Evolutionary conservation across 1,284 basidiomycete genomes (phyloP).

Genomic region (Mycocalia duriaeana): DNA sequence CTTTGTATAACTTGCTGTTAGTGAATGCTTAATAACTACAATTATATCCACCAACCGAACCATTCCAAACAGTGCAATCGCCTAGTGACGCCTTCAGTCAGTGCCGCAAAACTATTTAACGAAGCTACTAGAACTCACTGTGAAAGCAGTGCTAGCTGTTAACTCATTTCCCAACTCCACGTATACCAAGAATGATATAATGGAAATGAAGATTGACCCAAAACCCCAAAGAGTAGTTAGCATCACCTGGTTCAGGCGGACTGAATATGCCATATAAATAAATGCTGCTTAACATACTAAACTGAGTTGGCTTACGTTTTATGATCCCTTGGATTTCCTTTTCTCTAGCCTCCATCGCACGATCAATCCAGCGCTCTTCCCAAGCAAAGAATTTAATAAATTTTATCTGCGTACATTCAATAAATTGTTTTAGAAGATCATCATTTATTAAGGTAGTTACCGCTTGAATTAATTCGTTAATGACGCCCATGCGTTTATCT

Average conservation of each 20-base stretch:
- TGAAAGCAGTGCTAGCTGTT: slow-evolving; percentile 66
- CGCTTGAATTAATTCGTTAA: slow-evolving; percentile 81
- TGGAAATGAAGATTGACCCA: slow-evolving; percentile 58
- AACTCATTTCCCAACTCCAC: slow-evolving; percentile 62
- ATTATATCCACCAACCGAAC: slow-evolving; percentile 38
- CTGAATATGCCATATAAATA: slow-evolving; percentile 30
- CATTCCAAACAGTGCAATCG: slow-evolving; percentile 71
- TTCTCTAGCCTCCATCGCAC: slow-evolving; percentile 51
- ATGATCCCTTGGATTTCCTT: slow-evolving; percentile 70
- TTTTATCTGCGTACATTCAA: slow-evolving; percentile 43
- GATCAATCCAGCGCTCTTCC: slow-evolving; percentile 71
- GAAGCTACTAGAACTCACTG: slow-evolving; percentile 35
- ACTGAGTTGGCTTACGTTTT: slow-evolving; percentile 40
- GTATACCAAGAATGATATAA: slow-evolving; percentile 63
- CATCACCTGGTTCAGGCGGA: slow-evolving; percentile 58
- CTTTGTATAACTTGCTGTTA: too few species aligned
- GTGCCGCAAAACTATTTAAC: slow-evolving; percentile 2
- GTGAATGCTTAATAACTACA: too few species aligned
- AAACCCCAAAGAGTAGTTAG: slow-evolving; percentile 63
- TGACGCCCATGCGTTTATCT: slow-evolving; percentile 82
- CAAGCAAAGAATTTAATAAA: slow-evolving; percentile 88
- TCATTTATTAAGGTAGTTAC: slow-evolving; percentile 28
- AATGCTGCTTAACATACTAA: slow-evolving; percentile 2
- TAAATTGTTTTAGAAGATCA: background rate
- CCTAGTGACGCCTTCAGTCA: slow-evolving; percentile 28